Evolutionary conservation across 768 basidiomycete species (phyloP).

Genomic region (Erythrobasidium yunnanense): DNA sequence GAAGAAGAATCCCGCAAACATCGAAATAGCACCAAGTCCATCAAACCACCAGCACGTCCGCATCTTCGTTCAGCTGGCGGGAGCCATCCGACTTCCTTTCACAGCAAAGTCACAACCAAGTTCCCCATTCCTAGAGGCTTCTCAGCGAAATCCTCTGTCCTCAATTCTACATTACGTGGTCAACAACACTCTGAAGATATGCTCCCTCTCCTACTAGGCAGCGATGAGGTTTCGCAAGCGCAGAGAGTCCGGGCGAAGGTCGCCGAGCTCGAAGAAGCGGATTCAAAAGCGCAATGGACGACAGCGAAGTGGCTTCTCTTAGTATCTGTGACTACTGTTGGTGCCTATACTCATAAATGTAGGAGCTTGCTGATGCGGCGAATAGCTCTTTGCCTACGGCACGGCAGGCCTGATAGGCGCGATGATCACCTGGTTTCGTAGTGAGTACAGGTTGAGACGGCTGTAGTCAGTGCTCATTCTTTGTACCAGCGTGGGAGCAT

Average conservation of each 20-base stretch:
- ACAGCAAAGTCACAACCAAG: neutral
- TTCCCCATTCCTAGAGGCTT: neutral
- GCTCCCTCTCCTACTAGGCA: neutral
- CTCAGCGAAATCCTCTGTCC: neutral
- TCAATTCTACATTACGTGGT: neutral
- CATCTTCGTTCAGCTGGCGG: too few species aligned
- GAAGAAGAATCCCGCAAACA: too few species aligned
- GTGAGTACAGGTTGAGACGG: constrained; percentile 30
- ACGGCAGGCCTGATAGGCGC: constrained; percentile 48
- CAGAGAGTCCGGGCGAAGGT: neutral
- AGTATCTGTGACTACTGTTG: constrained; percentile 49
- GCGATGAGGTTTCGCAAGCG: neutral
- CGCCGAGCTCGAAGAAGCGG: constrained; percentile 22
- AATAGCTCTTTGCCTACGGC: constrained; percentile 49
- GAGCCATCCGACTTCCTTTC: too few species aligned
- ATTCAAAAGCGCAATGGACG: constrained; percentile 50
- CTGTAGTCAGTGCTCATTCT: neutral
- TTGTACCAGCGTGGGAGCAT: constrained; percentile 49
- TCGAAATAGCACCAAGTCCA: too few species aligned
- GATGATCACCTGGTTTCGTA: constrained; percentile 51
- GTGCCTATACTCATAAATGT: constrained; percentile 9
- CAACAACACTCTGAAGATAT: neutral
- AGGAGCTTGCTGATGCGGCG: neutral
- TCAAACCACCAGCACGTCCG: too few species aligned
- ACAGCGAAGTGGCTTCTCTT: constrained; percentile 55